Evolutionary conservation across 1,284 basidiomycete species (phyloP), one percentile per base, ranked within the genome.

Genomic region (Cutaneotrichosporon sp.): DNA sequence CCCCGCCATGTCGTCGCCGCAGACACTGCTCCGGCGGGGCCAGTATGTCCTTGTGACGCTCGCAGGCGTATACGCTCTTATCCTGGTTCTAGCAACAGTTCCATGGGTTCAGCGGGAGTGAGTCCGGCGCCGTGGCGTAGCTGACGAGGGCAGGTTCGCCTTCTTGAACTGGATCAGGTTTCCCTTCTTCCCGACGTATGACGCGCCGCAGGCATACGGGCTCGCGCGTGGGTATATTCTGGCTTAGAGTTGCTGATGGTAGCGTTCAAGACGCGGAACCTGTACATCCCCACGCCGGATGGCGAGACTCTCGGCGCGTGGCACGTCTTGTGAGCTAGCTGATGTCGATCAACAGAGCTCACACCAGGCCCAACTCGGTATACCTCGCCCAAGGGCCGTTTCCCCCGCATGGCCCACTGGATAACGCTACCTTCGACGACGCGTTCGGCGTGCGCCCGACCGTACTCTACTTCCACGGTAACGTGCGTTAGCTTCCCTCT

Each of bases 381-480:
- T 71, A 63, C 44, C 46, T 47, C 10, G 30, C 48, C 7, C 42
- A 44, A 10, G 21, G 26, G 2, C 43, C 54, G 5, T 69, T 66
- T 49, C 59, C 61, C 4, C 65, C 65, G 1, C 35, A 51, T 4
- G 42, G 47, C 0, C 38, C 52, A 0, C 55, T 78, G 21, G 50
- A 49, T 0, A 58, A 64, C 0, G 49, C 46, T 0, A 59, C 67
- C 3, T 78, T 75, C 43, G 72, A 76, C 21, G 36, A 56, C 4
- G 85, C 89, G 1, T 72, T 92, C 15, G 72, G 75, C 12, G 61
- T 74, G 0, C 76, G 80, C n/a, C 88, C 88, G 0, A 91, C 87
- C 0, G 77, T 94, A 26, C 78, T 96, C 22, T 93, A 90, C 74
- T 80, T 94, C 51, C 94, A 97, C 62, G 94, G 93, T 12, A 96